These are phyloP conservation scores for Entelexis sorbosivorans DNA, from an alignment of 1,139 yeast species.

Conservation along the genomic window DNA sequence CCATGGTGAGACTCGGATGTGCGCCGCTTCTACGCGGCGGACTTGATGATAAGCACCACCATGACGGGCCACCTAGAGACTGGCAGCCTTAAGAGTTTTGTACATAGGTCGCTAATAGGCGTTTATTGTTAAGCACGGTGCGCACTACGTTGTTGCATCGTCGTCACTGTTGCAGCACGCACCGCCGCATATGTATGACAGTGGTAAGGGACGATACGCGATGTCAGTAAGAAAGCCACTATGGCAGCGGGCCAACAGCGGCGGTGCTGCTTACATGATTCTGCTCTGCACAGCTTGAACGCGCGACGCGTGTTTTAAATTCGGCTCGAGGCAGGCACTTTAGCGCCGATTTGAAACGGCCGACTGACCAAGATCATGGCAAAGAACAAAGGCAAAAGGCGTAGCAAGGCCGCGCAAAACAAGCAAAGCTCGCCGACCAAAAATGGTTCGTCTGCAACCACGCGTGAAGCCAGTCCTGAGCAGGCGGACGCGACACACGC, in stretches of 20 bases:
- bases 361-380: neutral
- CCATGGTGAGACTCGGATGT: neutral
- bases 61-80: no score
- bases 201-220: neutral
- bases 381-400: constrained; percentile 1
- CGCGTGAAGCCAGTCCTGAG: neutral
- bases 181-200: neutral
- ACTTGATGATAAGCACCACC: no score
- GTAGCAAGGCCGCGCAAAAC: neutral
- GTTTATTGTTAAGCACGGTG: neutral
- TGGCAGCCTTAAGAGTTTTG: no score
- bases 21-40: no score
- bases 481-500: neutral
- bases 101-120: no score
- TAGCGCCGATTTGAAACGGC: neutral
- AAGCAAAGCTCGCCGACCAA: neutral
- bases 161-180: neutral
- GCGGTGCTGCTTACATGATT: neutral
- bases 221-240: neutral
- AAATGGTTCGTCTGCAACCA: neutral
- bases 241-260: no score
- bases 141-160: neutral
- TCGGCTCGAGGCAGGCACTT: neutral
- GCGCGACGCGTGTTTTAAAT: constrained; percentile 3
- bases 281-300: neutral